These are phyloP conservation scores for Gliomastix tumulicola DNA, from an alignment of 2,329 filamentous ascomycete genomes.

Conservation along the genomic window DNA sequence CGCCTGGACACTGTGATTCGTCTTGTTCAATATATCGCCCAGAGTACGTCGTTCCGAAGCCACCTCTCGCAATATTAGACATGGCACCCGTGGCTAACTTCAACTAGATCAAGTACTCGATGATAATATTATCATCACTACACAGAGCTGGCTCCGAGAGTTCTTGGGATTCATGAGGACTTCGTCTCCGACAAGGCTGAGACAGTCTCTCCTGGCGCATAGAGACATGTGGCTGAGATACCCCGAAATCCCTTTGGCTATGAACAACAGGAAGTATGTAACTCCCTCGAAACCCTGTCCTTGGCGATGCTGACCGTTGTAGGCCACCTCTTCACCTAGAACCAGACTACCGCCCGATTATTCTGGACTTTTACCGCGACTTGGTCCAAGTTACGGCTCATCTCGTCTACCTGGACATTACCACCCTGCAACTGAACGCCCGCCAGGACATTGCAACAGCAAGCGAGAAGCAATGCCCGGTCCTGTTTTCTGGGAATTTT, in stretches of 20 bases:
- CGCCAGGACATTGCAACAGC: slow-evolving; percentile 8
- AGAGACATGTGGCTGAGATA: slow-evolving; percentile 44
- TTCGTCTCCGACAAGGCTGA: slow-evolving; percentile 22
- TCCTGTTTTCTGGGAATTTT: slow-evolving; percentile 25
- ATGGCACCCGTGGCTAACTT: too few relatives aligned
- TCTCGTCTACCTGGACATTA: slow-evolving; percentile 43
- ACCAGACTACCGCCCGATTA: slow-evolving; percentile 18
- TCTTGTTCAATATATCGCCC: slow-evolving; percentile 22
- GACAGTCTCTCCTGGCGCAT: slow-evolving; percentile 36
- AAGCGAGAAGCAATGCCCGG: too few relatives aligned
- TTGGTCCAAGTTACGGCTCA: slow-evolving; percentile 44
- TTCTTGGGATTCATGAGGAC: slow-evolving; percentile 21
- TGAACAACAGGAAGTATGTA: slow-evolving; percentile 31
- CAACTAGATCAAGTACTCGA: not conserved
- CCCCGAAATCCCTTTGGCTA: slow-evolving; percentile 36
- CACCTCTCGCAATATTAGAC: not conserved
- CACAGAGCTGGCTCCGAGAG: slow-evolving; percentile 13
- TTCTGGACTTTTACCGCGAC: slow-evolving; percentile 24
- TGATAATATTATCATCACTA: not conserved
- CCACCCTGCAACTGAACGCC: slow-evolving; percentile 17
- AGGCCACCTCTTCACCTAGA: slow-evolving; percentile 16
- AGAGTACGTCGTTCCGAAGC: not conserved
- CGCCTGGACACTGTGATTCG: slow-evolving; percentile 23
- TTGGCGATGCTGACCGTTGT: not conserved
- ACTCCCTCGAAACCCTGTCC: not conserved